Percentiles rank a stretch among this genome's conserved stretches.
These are phyloP conservation scores for Leishmania tarentolae DNA, from an alignment of 208 protist genomes.

Conservation along the genomic window DNA sequence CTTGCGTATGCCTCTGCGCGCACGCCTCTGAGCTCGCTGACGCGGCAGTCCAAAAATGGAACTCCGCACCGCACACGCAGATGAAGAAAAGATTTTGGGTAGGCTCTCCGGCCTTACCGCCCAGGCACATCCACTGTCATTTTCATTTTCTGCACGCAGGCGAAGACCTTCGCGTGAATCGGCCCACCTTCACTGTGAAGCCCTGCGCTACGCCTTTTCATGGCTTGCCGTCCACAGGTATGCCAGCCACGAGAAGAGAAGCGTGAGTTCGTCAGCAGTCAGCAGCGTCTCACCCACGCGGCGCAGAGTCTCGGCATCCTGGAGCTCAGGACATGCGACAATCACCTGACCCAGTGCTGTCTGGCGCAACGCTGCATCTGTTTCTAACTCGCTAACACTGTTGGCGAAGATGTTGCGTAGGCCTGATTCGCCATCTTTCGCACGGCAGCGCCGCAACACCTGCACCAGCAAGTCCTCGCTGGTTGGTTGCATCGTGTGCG, in stretches of 20 bases:
- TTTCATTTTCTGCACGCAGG: not conserved
- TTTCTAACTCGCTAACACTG: conserved; percentile 73
- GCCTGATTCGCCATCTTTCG: conserved; percentile 46
- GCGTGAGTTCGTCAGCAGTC: conserved; percentile 43
- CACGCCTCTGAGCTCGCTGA: not conserved
- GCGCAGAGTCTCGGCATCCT: conserved; percentile 31
- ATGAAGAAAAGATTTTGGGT: not conserved
- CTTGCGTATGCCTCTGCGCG: not conserved
- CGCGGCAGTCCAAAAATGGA: not conserved
- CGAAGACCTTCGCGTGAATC: not conserved
- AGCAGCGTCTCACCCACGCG: conserved; percentile 57
- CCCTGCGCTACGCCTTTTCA: not conserved
- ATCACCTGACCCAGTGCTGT: conserved; percentile 67
- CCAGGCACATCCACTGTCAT: not conserved
- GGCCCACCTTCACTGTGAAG: not conserved
- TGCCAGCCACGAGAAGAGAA: conserved; percentile 58
- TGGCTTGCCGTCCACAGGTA: conserved; percentile 33
- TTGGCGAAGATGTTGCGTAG: conserved; percentile 36
- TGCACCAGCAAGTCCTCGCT: conserved; percentile 69
- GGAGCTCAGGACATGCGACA: conserved; percentile 26
- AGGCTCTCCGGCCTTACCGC: not conserved
- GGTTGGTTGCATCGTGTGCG: conserved; percentile 33
- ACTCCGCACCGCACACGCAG: not conserved
- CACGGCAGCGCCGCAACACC: conserved; percentile 60
- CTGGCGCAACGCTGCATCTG: conserved; percentile 32